phyloP scores from a whole-genome alignment of 148 eudicot genomes.

The Dysphania ambrosioides region DNA sequence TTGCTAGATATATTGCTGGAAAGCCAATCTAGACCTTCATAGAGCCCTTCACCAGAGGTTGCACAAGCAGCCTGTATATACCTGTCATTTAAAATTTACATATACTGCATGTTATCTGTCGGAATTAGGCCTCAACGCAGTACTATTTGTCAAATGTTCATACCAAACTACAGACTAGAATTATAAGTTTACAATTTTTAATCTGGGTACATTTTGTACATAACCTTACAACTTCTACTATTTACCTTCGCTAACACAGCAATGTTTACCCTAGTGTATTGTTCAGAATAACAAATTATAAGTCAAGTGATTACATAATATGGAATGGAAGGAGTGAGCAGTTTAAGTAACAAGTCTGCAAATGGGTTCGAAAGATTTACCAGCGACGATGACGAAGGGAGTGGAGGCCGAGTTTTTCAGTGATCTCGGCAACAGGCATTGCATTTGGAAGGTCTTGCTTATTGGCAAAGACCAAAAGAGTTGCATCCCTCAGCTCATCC shows the following conservation, averaged over 20 bases:
- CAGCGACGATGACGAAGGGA: conserved; percentile 49
- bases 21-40: conserved; percentile 41
- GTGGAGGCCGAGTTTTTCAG: conserved; percentile 60
- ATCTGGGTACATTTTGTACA: too few species aligned
- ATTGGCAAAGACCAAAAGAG: conserved; percentile 55
- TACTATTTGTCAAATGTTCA: too few species aligned
- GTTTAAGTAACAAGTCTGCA: not conserved
- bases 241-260: too few species aligned
- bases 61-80: conserved; percentile 37
- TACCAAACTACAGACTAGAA: too few species aligned
- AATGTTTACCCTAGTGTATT: too few species aligned
- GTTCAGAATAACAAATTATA: too few species aligned
- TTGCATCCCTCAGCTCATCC: conserved; percentile 33
- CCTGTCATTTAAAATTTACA: conserved; percentile 11
- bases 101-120: too few species aligned
- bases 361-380: not conserved
- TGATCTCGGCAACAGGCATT: conserved; percentile 57
- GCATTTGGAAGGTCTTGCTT: conserved; percentile 73
- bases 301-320: not conserved
- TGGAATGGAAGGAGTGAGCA: not conserved
- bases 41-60: conserved; percentile 38
- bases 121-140: too few species aligned
- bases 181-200: too few species aligned
- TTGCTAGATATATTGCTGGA: conserved; percentile 34
- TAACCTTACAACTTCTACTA: too few species aligned